Evolutionary conservation across 2,329 filamentous ascomycete genomes (phyloP), one percentile per base, ranked within the genome.

Genomic region (Colletotrichum sansevieriae): DNA sequence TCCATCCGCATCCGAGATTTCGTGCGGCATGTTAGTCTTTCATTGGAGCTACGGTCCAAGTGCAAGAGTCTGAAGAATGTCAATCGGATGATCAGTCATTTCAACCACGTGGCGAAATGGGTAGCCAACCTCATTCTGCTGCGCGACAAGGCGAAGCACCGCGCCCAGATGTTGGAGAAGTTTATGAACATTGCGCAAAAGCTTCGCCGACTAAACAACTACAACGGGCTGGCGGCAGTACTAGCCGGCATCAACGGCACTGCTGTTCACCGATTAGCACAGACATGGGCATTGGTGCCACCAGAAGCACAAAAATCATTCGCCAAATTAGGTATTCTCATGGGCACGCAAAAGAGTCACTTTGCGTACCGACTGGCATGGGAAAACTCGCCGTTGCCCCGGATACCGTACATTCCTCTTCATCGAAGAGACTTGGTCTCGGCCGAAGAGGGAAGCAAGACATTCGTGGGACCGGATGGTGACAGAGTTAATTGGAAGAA

Each of bases 401-500:
- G 95, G 35, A 98, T 99, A 52, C 96, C 96, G 0, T 98, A 97
- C 78, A 90, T 98, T 58, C 95, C 96, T 2, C 85, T 98, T 33
- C 94, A 97, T 76, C 89, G 93, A 49, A 88, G 95, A 71, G 96
- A 99, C 80, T 85, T 99, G 25, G 94, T 97, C 2, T 94, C 92
- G 12, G 95, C 96, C 0, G 94, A 97, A 76, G 93, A 97, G 79
- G 96, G 95, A 39, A 98, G 96, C 79, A 89, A 89, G 75, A 98
- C 96, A 0, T 95, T 97, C 77, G 84, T 98, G 2, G 93, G 92
- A 8, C 85, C 88, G 2, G 86, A 89, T 69, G 88, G 85, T 71
- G 88, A 93, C 71, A 86, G 93, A 59, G 93, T 99, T 77, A 98
- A 98, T 78, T 99, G 96, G 96, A 94, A 92, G 80, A 99, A 99